Percentiles rank a stretch among this genome's conserved stretches.
These are phyloP conservation scores for Halenospora varia DNA, from an alignment of 495 filamentous ascomycete genomes.

Conservation along the genomic window DNA sequence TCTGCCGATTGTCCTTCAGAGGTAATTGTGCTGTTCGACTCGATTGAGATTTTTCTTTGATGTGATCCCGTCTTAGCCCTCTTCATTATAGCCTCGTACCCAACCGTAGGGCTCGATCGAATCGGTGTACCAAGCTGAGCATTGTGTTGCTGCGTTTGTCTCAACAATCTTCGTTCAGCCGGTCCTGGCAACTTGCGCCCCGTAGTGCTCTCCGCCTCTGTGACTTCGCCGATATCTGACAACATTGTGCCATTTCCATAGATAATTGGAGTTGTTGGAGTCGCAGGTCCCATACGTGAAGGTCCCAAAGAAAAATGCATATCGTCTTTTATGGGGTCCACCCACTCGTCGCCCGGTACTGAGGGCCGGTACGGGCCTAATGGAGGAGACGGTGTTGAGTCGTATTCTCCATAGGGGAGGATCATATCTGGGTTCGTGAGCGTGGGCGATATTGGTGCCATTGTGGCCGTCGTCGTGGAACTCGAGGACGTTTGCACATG, in stretches of 20 bases:
- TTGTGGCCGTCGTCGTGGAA: slow-evolving; percentile 28
- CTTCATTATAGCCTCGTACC: slow-evolving; percentile 34
- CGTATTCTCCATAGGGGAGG: slow-evolving; percentile 62
- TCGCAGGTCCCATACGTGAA: slow-evolving; percentile 45
- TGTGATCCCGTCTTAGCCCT: slow-evolving; percentile 32
- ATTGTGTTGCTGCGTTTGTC: slow-evolving; percentile 10
- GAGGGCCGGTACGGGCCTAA: slow-evolving; percentile 7
- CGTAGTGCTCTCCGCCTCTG: slow-evolving; percentile 51
- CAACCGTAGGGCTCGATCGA: slow-evolving; percentile 35
- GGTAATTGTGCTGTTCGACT: slow-evolving; percentile 47
- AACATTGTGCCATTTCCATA: slow-evolving; percentile 60
- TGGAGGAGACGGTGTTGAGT: slow-evolving; percentile 42
- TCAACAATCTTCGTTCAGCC: slow-evolving; percentile 22
- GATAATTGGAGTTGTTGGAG: slow-evolving; percentile 53
- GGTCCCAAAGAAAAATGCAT: slow-evolving; percentile 27
- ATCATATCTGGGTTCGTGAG: slow-evolving; percentile 96
- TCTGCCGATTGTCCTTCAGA: slow-evolving; percentile 37
- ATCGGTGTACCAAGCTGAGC: slow-evolving; percentile 18
- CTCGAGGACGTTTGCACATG: slow-evolving; percentile 16
- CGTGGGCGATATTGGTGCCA: slow-evolving; percentile 66
- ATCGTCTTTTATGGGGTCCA: slow-evolving; percentile 5
- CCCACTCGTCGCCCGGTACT: slow-evolving; percentile 15
- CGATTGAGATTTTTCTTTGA: slow-evolving; percentile 20
- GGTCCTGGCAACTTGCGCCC: slow-evolving; percentile 25
- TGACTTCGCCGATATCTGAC: slow-evolving; percentile 72